phyloP scores from a whole-genome alignment of 2,329 filamentous ascomycete species.

The Ambrosiella beaveri region DNA sequence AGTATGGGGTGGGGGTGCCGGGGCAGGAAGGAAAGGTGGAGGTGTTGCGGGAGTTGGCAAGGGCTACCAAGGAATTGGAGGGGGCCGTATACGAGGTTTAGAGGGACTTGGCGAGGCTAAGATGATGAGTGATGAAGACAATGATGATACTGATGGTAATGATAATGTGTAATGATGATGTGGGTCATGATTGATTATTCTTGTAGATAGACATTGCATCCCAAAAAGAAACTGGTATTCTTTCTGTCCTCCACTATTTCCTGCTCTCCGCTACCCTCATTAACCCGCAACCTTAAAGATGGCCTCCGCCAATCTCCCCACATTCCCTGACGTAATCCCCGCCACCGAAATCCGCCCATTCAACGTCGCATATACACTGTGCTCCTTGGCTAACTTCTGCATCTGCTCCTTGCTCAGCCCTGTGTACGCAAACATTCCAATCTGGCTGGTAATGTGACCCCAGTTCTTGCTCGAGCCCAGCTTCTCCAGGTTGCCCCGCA shows the following conservation, averaged over 20 bases:
- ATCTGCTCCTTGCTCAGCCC: slow-evolving; percentile 83
- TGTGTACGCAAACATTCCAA: slow-evolving; percentile 99
- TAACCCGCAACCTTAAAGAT: slow-evolving; percentile 71
- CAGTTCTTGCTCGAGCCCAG: slow-evolving; percentile 94
- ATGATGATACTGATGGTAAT: slow-evolving; percentile 5
- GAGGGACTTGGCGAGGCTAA: slow-evolving; percentile 27
- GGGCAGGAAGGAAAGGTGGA: slow-evolving; percentile 27
- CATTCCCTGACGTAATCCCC: slow-evolving; percentile 65
- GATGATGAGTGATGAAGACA: slow-evolving; percentile 8
- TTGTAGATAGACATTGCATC: background rate
- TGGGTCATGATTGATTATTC: background rate
- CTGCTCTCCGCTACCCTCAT: background rate
- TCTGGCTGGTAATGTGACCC: slow-evolving; percentile 97
- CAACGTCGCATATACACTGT: slow-evolving; percentile 95
- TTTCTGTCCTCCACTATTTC: background rate
- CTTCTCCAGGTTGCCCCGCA: slow-evolving; percentile 89
- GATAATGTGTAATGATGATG: background rate
- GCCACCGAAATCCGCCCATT: slow-evolving; percentile 76
- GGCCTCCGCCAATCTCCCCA: slow-evolving; percentile 62
- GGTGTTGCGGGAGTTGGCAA: slow-evolving; percentile 35
- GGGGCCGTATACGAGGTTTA: slow-evolving; percentile 32
- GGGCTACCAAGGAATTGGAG: slow-evolving; percentile 32
- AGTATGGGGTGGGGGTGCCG: slow-evolving; percentile 30
- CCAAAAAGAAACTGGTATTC: slow-evolving; percentile 8
- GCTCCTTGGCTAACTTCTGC: slow-evolving; percentile 78